Conservation (phyloP, 2,329 filamentous ascomycete genomes). For the Fusarium tjaetaba region DNA sequence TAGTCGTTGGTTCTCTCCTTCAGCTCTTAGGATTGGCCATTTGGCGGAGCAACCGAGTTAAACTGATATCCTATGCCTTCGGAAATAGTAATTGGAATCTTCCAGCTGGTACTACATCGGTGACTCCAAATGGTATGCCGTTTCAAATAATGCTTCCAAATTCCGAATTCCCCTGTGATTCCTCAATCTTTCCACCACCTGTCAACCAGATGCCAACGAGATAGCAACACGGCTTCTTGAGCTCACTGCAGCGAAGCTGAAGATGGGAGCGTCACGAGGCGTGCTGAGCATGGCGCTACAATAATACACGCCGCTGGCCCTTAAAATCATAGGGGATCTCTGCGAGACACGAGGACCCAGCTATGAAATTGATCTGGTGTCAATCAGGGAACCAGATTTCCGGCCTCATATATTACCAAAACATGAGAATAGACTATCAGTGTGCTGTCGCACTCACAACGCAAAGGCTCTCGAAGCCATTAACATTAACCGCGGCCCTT, state of each 20-base stretch:
- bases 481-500: rapidly evolving
- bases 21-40: neutral
- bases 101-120: neutral
- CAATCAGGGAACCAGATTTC: too few relatives aligned
- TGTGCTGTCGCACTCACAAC: neutral
- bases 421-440: neutral
- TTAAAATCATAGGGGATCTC: slow-evolving; percentile 76
- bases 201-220: too few relatives aligned
- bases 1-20: neutral
- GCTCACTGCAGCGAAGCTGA: slow-evolving; percentile 68
- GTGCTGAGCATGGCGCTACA: slow-evolving; percentile 76
- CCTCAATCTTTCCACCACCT: neutral
- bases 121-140: rapidly evolving
- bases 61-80: too few relatives aligned
- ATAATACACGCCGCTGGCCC: slow-evolving; percentile 74
- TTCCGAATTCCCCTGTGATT: neutral
- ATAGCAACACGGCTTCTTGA: rapidly evolving
- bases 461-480: neutral
- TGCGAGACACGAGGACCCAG: slow-evolving; percentile 64
- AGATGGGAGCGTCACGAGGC: slow-evolving; percentile 67
- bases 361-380: too few relatives aligned
- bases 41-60: rapidly evolving
- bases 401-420: too few relatives aligned
- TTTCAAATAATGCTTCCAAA: too few relatives aligned
- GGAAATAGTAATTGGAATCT: too few relatives aligned